A percentile compares a stretch with the other conserved stretches of the same genome.
These are phyloP conservation scores for Acaromyces ingoldii DNA, from an alignment of 1,284 basidiomycete species.

Conservation along the genomic window DNA sequence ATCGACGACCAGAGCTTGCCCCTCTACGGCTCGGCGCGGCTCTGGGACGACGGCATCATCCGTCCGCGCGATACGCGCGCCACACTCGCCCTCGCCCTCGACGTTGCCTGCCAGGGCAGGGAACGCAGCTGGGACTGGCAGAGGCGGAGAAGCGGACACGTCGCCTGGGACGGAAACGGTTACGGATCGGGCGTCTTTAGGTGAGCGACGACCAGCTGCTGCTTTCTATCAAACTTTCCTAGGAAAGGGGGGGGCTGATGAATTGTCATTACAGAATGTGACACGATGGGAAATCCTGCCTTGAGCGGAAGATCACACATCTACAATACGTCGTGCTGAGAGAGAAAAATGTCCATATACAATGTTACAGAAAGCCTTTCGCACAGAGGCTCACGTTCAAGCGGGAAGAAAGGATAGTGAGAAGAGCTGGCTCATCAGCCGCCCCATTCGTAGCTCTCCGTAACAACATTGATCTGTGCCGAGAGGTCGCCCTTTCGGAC, in stretches of 20 bases:
- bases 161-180: constrained; percentile 43
- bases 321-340: no score
- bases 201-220: no score
- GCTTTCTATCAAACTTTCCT: no score
- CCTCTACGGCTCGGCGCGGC: constrained; percentile 75
- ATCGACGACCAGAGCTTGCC: constrained; percentile 84
- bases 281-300: no score
- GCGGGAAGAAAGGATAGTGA: no score
- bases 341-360: no score
- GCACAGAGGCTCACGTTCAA: no score
- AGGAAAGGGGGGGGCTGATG: no score
- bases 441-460: constrained; percentile 40
- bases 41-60: constrained; percentile 96
- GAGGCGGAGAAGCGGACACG: constrained; percentile 23
- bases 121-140: constrained; percentile 32
- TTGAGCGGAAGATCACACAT: no score
- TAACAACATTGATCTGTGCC: constrained; percentile 53
- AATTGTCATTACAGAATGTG: no score
- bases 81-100: constrained; percentile 76
- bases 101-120: constrained; percentile 58
- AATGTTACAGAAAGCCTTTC: no score
- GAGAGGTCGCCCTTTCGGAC: constrained; percentile 62
- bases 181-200: constrained; percentile 32
- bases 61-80: constrained; percentile 83
- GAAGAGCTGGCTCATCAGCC: no score